Evolutionary conservation across 108 stramenopile genomes (phyloP).

Genomic region (Skeletonema grethae): DNA sequence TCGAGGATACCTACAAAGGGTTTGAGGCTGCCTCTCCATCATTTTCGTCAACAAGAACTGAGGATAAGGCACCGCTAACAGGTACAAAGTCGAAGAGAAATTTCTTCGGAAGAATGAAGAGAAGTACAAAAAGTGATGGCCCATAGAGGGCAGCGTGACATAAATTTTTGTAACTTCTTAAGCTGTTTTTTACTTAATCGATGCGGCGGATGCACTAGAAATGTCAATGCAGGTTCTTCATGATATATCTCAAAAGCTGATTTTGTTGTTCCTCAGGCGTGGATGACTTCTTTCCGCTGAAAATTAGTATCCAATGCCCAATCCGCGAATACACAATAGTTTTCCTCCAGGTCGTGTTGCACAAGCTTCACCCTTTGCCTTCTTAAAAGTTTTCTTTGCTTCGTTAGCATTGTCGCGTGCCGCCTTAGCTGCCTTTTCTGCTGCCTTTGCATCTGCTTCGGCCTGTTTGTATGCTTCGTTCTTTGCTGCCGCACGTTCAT

Average conservation of each 20-base stretch:
- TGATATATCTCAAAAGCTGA: background rate
- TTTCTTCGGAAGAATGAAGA: background rate
- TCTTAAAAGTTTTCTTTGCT: conserved; percentile 69
- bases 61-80: background rate
- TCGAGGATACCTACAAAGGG: background rate
- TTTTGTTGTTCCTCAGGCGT: background rate
- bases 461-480: conserved; percentile 59
- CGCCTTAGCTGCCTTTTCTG: conserved; percentile 52
- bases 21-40: background rate
- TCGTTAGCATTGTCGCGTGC: conserved; percentile 63
- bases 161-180: conserved; percentile 2
- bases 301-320: conserved; percentile 66
- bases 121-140: background rate
- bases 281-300: background rate
- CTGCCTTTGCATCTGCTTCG: conserved; percentile 66
- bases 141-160: background rate
- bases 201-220: background rate
- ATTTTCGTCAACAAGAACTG: background rate
- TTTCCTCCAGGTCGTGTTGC: conserved; percentile 82
- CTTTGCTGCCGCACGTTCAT: conserved; percentile 67
- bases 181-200: background rate
- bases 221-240: background rate
- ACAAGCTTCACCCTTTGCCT: conserved; percentile 84
- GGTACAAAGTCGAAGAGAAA: background rate
- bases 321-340: conserved; percentile 71